Evolutionary conservation across 2,329 filamentous ascomycete species (phyloP).

Genomic region (Colletotrichum graminicola): DNA sequence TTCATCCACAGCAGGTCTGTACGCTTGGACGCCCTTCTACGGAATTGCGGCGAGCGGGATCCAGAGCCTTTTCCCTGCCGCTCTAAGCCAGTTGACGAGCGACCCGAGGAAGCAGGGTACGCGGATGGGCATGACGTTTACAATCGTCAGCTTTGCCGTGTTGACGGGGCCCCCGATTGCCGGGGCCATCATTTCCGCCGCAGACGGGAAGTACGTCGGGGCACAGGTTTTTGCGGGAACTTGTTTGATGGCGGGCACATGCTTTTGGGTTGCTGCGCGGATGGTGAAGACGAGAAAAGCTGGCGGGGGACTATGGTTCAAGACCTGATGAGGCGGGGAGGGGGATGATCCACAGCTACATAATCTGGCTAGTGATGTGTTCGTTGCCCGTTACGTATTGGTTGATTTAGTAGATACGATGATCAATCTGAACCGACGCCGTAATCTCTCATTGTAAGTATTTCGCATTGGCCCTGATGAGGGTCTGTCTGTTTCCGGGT

Average conservation of each 20-base stretch:
- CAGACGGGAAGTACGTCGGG: constrained; percentile 57
- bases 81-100: constrained; percentile 65
- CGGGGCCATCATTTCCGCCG: constrained; percentile 60
- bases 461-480: background rate
- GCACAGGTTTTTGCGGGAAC: constrained; percentile 63
- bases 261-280: constrained; percentile 55
- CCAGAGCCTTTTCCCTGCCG: constrained; percentile 75
- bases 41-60: constrained; percentile 74
- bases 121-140: constrained; percentile 70
- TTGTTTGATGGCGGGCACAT: constrained; percentile 56
- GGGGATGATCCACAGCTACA: background rate
- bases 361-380: background rate
- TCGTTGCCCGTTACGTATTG: no score
- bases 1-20: constrained; percentile 61
- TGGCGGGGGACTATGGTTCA: constrained; percentile 55
- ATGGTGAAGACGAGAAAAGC: constrained; percentile 54
- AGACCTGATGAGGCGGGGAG: constrained; percentile 48
- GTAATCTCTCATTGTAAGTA: no score
- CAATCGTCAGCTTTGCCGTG: constrained; percentile 65
- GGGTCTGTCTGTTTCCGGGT: background rate
- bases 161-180: constrained; percentile 65
- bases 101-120: constrained; percentile 66
- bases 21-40: constrained; percentile 73
- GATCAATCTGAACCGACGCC: background rate
- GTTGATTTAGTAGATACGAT: background rate